Evolutionary conservation across 192 early-diverging fungal species (phyloP), one percentile per base, ranked within the genome.

Genomic region (Pilaira anomala): DNA sequence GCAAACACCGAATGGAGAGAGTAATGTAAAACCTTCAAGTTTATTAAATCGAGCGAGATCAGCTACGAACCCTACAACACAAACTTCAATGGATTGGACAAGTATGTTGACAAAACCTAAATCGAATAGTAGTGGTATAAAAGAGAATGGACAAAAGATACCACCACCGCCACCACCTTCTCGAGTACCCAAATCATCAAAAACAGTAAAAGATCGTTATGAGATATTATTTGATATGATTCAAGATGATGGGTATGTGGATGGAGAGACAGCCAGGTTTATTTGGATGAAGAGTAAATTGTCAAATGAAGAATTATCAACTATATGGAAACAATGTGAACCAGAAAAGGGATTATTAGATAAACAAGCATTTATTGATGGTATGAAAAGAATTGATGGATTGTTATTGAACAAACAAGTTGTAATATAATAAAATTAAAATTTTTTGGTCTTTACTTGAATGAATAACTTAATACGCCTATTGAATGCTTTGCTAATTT

Each of bases 391-490:
- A 29, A 68, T 68, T 39, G 66, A 68, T 55, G 21, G 44, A 46
- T 30, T 60, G 18, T 30, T 68, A 16, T 58, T 33, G 25, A 58
- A 46, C 5, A 14, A 46, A 46, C 44, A 46, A 19, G 1, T 18
- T 46, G 18, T 46, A 46, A 13, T 46, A 46, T 18, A 8, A 13
- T 46, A 14, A 46, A 16, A 4, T 58, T 72, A 69, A 21, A 61
- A 33, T 54, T 68, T 68, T 42, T 72, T 76, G 7, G 71, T 73
- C 57, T 80, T 80, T 2, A 80, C 75, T 63, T 84, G 78, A 13
- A 84, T 63, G 48, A 73, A 81, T 22, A 84, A 63, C 55, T 77
- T 63, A 18, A 84, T 61, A 30, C 67, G 73, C n/a, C 76, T 41
- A 5, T 73, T 63, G 11, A 84, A 51, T 1, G 76, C 80, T 16